Evolutionary conservation across 345 rosid genomes (phyloP).

Genomic region (Acer campestre): DNA sequence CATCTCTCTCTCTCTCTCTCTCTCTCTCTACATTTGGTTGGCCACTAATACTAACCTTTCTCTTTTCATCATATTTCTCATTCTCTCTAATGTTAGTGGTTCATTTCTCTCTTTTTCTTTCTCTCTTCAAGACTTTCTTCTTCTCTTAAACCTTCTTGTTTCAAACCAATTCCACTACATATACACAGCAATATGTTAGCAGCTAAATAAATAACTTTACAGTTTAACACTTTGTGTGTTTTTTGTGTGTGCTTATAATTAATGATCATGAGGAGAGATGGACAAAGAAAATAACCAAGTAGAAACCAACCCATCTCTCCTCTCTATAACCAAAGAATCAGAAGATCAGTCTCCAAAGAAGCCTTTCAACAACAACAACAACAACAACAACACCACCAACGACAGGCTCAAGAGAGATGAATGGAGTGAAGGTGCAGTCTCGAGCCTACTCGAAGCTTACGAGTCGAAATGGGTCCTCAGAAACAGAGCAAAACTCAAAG

Average conservation of each 20-base stretch:
- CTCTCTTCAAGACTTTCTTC: background rate
- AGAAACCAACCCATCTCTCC: constrained; percentile 38
- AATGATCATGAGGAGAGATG: constrained; percentile 57
- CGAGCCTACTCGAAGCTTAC: constrained; percentile 88
- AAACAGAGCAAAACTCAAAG: constrained; percentile 92
- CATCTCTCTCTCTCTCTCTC: constrained; percentile 16
- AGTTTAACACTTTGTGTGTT: background rate
- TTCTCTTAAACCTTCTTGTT: constrained; percentile 8
- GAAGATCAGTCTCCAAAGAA: constrained; percentile 44
- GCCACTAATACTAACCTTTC: constrained; percentile 13
- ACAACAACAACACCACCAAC: background rate
- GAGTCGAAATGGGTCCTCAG: constrained; percentile 87
- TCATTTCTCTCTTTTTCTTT: constrained; percentile 10
- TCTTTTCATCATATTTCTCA: constrained; percentile 3
- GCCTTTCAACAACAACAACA: background rate
- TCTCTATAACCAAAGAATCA: constrained; percentile 21
- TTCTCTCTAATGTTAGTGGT: constrained; percentile 37
- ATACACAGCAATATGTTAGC: constrained; percentile 26
- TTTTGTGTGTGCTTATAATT: background rate
- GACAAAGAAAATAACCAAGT: constrained; percentile 57
- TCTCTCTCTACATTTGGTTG: constrained; percentile 8
- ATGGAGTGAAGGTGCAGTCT: constrained; percentile 98
- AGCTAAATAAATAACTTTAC: constrained; percentile 32
- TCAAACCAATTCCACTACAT: background rate
- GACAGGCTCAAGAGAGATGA: constrained; percentile 90